phyloP scores from a whole-genome alignment of 169 alveolate genomes.

The Plasmodium gallinaceum region DNA sequence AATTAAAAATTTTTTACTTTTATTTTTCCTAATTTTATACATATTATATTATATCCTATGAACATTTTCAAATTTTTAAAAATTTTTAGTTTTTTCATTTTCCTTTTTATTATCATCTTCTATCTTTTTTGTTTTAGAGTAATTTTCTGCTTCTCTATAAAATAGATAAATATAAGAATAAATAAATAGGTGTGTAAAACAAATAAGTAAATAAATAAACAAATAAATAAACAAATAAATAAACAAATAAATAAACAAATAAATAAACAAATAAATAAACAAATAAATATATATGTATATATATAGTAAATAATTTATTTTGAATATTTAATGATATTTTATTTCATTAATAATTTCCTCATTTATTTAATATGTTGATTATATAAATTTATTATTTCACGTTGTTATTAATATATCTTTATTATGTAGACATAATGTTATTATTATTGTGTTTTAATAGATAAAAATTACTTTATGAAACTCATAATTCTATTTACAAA shows the following conservation, averaged over 20 bases:
- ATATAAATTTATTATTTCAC: neutral
- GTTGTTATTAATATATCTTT: neutral
- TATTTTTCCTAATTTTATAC: no score
- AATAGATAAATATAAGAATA: neutral
- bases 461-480: constrained; percentile 51
- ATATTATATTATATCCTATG: no score
- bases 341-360: no score
- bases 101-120: constrained; percentile 19
- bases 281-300: neutral
- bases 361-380: no score
- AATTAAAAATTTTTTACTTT: no score
- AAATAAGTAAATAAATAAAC: no score
- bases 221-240: no score
- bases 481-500: constrained; percentile 75
- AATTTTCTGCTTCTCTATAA: constrained; percentile 71
- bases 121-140: constrained; percentile 48
- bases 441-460: neutral
- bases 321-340: neutral
- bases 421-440: no score
- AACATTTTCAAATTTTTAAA: neutral
- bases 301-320: neutral
- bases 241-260: no score
- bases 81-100: constrained; percentile 23
- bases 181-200: no score
- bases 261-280: no score